Conservation (phyloP, 805 yeast species). For the Scheffersomyces lignosus region DNA sequence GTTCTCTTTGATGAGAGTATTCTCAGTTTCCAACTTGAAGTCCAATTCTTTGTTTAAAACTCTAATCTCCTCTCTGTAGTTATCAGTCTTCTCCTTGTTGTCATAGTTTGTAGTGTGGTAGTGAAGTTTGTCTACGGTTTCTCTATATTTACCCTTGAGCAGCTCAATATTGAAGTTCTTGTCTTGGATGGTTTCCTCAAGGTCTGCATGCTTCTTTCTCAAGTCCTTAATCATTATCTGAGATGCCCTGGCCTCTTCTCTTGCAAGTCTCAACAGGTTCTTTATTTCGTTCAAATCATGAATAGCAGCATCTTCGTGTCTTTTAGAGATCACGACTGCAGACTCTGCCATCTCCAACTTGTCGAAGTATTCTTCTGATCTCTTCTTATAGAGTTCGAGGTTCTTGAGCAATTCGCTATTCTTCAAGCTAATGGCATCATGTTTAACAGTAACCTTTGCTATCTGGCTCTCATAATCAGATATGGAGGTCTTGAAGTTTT, state of each 20-base stretch:
- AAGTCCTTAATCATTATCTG: conserved; percentile 55
- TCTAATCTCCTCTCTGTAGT: conserved; percentile 52
- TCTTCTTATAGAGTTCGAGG: conserved; percentile 60
- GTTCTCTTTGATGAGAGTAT: conserved; percentile 61
- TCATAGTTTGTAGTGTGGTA: conserved; percentile 50
- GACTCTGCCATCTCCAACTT: conserved; percentile 80
- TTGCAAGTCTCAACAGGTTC: conserved; percentile 44
- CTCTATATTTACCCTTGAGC: conserved; percentile 45
- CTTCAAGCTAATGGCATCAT: conserved; percentile 57
- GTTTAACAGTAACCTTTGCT: conserved; percentile 53
- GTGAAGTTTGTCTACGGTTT: conserved; percentile 55
- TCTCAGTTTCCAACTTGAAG: conserved; percentile 60
- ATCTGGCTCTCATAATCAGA: conserved; percentile 37
- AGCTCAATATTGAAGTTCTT: conserved; percentile 55
- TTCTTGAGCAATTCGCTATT: conserved; percentile 55
- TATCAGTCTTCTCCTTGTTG: conserved; percentile 42
- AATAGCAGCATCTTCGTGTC: conserved; percentile 56
- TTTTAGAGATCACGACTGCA: conserved; percentile 60
- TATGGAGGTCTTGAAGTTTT: conserved; percentile 38
- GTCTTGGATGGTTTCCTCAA: conserved; percentile 58
- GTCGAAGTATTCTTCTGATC: conserved; percentile 72
- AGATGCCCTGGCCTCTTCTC: conserved; percentile 53
- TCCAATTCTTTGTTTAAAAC: conserved; percentile 54
- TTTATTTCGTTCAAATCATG: conserved; percentile 48
- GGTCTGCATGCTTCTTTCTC: conserved; percentile 47